Conservation (phyloP, 2,329 filamentous ascomycete species). For the Huntiella abstrusa region DNA sequence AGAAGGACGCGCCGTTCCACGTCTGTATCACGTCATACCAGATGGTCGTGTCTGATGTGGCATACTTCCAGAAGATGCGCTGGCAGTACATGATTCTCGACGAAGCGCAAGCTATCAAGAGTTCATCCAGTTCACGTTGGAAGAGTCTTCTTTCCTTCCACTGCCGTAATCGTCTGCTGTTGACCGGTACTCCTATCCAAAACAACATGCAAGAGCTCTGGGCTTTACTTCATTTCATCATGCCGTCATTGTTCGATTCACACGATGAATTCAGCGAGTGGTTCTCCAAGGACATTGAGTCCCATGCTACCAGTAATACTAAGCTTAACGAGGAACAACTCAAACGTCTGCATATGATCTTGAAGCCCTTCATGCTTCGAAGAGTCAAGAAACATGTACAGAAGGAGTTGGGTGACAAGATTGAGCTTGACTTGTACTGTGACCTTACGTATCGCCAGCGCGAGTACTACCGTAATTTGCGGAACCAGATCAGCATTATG, state of each 20-base stretch:
- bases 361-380: slow-evolving; percentile 98
- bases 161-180: slow-evolving; percentile 78
- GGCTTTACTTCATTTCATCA: slow-evolving; percentile 96
- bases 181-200: slow-evolving; percentile 94
- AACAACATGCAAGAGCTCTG: slow-evolving; percentile 99
- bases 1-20: slow-evolving; percentile 82
- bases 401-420: slow-evolving; percentile 97
- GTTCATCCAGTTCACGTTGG: slow-evolving; percentile 88
- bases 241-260: slow-evolving; percentile 95
- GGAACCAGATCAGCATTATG: slow-evolving; percentile 97
- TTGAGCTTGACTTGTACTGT: slow-evolving; percentile 90
- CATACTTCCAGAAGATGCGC: slow-evolving; percentile 97
- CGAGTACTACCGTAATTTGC: slow-evolving; percentile 76
- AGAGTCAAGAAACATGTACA: slow-evolving; percentile 99
- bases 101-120: slow-evolving; percentile 97
- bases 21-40: slow-evolving; percentile 95
- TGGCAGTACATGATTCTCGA: slow-evolving; percentile 99
- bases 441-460: slow-evolving; percentile 91
- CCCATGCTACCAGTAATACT: slow-evolving; percentile 96
- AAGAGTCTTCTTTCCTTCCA: slow-evolving; percentile 88
- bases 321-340: slow-evolving; percentile 98
- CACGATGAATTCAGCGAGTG: slow-evolving; percentile 87
- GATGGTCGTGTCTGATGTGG: slow-evolving; percentile 83
- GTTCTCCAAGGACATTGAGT: slow-evolving; percentile 95
- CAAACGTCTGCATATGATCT: slow-evolving; percentile 90